Base-by-base conservation (phyloP, 257 asterid genomes). In the Prunella vulgaris region DNA sequence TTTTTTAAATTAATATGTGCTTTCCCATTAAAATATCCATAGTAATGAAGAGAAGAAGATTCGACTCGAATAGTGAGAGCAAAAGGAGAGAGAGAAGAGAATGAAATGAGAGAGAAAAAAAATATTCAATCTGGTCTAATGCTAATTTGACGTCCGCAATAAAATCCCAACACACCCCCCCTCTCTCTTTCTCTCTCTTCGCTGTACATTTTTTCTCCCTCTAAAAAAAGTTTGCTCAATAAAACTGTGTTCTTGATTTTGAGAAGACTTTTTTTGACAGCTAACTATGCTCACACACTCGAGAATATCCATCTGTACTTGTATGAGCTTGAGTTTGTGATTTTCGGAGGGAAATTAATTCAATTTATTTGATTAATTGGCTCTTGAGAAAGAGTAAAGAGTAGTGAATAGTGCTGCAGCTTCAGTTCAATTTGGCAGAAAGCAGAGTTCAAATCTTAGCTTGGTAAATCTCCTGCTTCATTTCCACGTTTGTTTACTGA, bases 71-170 rank as follows among this genome's bases (percentile, higher is more conserved):
- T 51, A 15, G 71, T 2, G 44, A 37, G 44, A 10, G 44, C 44
- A 37, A 37, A 37, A 37, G 13, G 14, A 37, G 38, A 33, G 38
- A 33, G 54, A 72, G 60, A 67, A 15, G 58, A 62, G 77, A 81
- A 74, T 60, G 85, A 78, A 73, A 67, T 44, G 71, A 27, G 68
- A 74, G 74, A 76, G 44, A 74, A 9, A 15, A 22, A 12, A 49
- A 72, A 49, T 25, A 69, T 75, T 74, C 37, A 82, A 85, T 80
- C 78, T 71, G 72, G 83, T 80, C 67, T 70, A 81, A 83, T 78
- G 35, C 70, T 33, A 46, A 7, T 83, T 85, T 85, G 85, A 83
- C 86, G 86, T 85, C 90, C 88, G 86, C 80, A 60, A 73, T 74
- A 79, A 75, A 77, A 73, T 0, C 58, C 78, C 70, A 73, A 3